phyloP scores from a whole-genome alignment of 257 asterid species.

The Mentha longifolia region DNA sequence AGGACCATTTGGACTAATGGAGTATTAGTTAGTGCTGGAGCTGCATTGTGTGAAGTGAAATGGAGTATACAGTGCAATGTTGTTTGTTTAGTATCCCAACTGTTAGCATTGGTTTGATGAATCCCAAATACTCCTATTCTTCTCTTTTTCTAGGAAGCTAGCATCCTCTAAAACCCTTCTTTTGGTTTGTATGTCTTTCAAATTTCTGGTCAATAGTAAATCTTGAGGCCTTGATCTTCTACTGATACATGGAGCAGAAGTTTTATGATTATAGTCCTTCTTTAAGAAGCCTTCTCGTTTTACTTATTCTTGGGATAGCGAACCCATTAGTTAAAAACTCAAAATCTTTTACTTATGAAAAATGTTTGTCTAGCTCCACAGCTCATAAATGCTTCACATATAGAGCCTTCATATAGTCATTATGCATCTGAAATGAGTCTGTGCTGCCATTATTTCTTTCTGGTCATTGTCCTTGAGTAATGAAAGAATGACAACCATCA shows the following conservation, averaged over 20 bases:
- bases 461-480: not conserved
- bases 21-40: not conserved
- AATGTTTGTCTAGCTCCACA: constrained; percentile 2
- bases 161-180: not conserved
- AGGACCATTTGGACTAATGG: too few relatives aligned
- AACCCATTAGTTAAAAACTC: not conserved
- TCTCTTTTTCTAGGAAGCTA: not conserved
- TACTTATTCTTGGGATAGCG: not conserved
- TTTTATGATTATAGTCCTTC: not conserved
- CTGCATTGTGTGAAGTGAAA: not conserved
- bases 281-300: not conserved
- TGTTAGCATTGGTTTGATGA: not conserved
- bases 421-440: not conserved
- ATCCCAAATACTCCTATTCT: not conserved
- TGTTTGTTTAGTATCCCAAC: not conserved
- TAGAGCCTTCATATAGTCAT: not conserved
- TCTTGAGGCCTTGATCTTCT: not conserved
- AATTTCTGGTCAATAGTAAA: not conserved
- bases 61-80: not conserved
- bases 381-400: not conserved
- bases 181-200: not conserved
- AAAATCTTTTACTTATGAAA: not conserved
- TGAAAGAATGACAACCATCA: not conserved
- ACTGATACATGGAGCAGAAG: not conserved
- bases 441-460: not conserved